A percentile compares a stretch with the other conserved stretches of the same genome.
Conservation (phyloP, 106 monocot species). For the Dendrobium nobile region DNA sequence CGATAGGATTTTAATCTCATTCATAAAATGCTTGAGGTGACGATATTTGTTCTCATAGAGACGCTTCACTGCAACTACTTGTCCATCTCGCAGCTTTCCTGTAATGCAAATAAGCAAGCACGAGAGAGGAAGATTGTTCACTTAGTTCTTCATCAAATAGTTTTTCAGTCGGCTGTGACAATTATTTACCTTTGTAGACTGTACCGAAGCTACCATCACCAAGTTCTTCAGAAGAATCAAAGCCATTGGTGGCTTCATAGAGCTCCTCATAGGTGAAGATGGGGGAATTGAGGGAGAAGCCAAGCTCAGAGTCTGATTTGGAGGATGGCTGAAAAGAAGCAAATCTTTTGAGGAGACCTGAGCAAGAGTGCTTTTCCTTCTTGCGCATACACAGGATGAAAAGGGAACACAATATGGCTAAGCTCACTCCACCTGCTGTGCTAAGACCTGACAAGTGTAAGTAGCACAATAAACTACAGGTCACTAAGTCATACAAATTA, state of each 20-base stretch:
- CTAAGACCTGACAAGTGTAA: not conserved
- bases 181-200: slow-evolving; percentile 22
- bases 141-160: not conserved
- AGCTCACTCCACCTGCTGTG: not conserved
- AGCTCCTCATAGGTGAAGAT: slow-evolving; percentile 23
- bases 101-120: not conserved
- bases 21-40: slow-evolving; percentile 46
- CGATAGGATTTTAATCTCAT: slow-evolving; percentile 51
- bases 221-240: slow-evolving; percentile 10
- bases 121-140: not conserved
- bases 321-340: slow-evolving; percentile 1
- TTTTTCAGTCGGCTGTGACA: not conserved
- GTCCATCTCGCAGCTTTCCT: slow-evolving; percentile 40
- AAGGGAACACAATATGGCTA: not conserved
- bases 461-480: not conserved
- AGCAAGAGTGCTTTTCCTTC: not conserved
- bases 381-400: not conserved
- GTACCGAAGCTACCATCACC: slow-evolving; percentile 28
- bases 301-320: slow-evolving; percentile 5
- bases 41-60: slow-evolving; percentile 46
- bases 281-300: not conserved
- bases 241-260: slow-evolving; percentile 14
- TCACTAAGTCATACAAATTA: not conserved
- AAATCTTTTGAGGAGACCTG: not conserved
- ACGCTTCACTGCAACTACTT: slow-evolving; percentile 40